A percentile compares a stretch with the other conserved stretches of the same genome.
Conservation (phyloP, 2,329 filamentous ascomycete genomes). For the Bipolaris bicolor region DNA sequence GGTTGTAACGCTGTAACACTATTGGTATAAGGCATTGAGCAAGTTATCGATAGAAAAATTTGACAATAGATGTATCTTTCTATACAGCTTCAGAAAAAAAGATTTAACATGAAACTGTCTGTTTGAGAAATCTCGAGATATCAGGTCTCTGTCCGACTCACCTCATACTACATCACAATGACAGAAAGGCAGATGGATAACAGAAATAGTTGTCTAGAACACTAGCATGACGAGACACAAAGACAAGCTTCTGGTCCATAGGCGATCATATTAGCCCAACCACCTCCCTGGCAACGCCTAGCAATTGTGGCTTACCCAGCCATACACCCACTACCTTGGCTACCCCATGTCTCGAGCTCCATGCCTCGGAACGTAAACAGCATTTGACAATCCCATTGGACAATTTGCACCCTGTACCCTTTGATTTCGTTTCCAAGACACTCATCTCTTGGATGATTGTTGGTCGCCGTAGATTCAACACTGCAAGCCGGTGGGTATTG, state of each 20-base stretch:
- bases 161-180: background rate
- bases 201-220: background rate
- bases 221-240: background rate
- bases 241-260: background rate
- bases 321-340: slow-evolving; percentile 9
- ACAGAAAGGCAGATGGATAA: background rate
- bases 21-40: background rate
- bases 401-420: background rate
- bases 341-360: background rate
- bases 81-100: background rate
- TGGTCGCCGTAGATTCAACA: background rate
- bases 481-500: background rate
- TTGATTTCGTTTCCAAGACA: background rate
- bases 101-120: no score
- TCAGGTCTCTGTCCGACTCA: background rate
- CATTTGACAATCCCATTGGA: slow-evolving; percentile 6
- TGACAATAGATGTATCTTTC: no score
- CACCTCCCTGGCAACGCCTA: background rate
- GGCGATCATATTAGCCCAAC: background rate
- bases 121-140: no score
- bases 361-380: slow-evolving; percentile 17
- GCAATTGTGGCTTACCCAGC: slow-evolving; percentile 6
- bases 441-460: background rate
- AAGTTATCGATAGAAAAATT: background rate
- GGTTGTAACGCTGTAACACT: background rate